phyloP scores from a whole-genome alignment of 1,139 yeast genomes.

The Saccharomyces hybrid region DNA sequence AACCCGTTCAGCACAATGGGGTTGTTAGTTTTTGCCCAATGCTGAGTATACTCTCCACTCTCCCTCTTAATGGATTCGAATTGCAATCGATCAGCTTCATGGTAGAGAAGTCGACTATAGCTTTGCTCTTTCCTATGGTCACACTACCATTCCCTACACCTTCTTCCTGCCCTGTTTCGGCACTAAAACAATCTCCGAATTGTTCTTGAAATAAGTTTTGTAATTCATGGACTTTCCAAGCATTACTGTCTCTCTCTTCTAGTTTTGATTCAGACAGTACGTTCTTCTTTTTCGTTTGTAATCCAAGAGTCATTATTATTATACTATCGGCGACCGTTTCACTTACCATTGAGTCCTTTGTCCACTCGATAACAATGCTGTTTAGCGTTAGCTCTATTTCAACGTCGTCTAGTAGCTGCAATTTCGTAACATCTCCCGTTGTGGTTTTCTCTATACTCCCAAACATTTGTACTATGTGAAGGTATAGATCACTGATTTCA shows the following conservation, averaged over 20 bases:
- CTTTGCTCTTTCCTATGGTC: slow-evolving; percentile 65
- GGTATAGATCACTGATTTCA: neutral
- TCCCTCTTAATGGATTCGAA: slow-evolving; percentile 68
- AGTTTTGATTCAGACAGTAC: neutral
- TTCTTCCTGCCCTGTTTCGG: slow-evolving; percentile 31
- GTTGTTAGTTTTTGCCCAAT: slow-evolving; percentile 78
- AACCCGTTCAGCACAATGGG: slow-evolving; percentile 43
- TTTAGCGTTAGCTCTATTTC: neutral
- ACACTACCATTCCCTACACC: slow-evolving; percentile 15
- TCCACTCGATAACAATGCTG: neutral
- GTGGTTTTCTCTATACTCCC: neutral
- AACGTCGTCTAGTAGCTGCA: neutral
- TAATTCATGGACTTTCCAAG: slow-evolving; percentile 56
- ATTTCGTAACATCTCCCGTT: neutral
- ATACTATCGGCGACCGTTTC: neutral
- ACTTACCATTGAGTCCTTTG: neutral
- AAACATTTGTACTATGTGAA: neutral
- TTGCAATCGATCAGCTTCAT: slow-evolving; percentile 61
- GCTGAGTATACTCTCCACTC: slow-evolving; percentile 72
- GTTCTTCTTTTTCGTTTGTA: neutral
- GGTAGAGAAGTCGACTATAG: slow-evolving; percentile 55
- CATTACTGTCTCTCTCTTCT: slow-evolving; percentile 2
- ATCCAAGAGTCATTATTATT: neutral
- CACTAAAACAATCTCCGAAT: slow-evolving; percentile 68
- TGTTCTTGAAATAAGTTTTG: slow-evolving; percentile 65